A percentile compares a stretch with the other conserved stretches of the same genome.
phyloP scores from a whole-genome alignment of 345 rosid species.

The Combretum micranthum region DNA sequence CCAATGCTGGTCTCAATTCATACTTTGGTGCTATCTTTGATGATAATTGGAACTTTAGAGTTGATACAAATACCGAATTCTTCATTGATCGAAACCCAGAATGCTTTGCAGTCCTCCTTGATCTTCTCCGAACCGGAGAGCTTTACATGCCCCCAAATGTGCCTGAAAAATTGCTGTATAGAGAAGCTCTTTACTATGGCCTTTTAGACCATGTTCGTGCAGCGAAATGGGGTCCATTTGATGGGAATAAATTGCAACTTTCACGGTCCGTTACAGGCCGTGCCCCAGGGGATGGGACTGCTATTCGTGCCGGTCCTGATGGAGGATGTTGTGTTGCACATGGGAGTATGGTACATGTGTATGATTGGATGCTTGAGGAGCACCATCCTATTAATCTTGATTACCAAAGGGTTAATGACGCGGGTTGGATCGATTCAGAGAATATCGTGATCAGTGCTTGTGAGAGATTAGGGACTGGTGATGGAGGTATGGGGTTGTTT shows the following conservation, averaged over 20 bases:
- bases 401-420: conserved; percentile 86
- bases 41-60: conserved; percentile 60
- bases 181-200: conserved; percentile 86
- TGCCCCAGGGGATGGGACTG: conserved; percentile 96
- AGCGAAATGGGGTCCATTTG: conserved; percentile 79
- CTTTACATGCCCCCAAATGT: conserved; percentile 58
- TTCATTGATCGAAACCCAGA: conserved; percentile 90
- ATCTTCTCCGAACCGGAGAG: conserved; percentile 98
- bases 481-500: conserved; percentile 95
- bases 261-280: conserved; percentile 55
- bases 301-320: conserved; percentile 84
- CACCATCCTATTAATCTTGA: conserved; percentile 71
- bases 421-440: conserved; percentile 66
- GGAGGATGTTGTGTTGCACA: conserved; percentile 97
- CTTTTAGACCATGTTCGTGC: conserved; percentile 66
- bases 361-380: conserved; percentile 87
- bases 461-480: conserved; percentile 73
- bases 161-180: conserved; percentile 61
- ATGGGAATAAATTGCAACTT: conserved; percentile 65
- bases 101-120: conserved; percentile 83
- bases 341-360: conserved; percentile 83
- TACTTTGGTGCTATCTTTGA: conserved; percentile 81
- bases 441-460: conserved; percentile 63
- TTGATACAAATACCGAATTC: conserved; percentile 20
- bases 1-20: conserved; percentile 83